A percentile compares a stretch with the other conserved stretches of the same genome.
These are phyloP conservation scores for Boletus patriciae DNA, from an alignment of 768 basidiomycete genomes.

Conservation along the genomic window DNA sequence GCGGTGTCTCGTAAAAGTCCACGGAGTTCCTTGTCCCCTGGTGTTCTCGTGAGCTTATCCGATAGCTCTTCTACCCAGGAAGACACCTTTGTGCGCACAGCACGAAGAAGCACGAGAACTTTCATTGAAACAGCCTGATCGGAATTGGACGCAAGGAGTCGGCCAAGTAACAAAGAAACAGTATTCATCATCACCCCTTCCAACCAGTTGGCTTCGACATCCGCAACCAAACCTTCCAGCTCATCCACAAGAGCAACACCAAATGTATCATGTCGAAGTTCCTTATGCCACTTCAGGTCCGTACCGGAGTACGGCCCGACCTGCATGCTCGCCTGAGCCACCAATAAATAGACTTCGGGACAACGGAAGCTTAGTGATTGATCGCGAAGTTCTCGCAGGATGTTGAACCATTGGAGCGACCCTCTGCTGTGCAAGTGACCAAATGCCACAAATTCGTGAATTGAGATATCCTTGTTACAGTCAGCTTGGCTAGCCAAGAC, in stretches of 20 bases:
- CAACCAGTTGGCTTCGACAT: slow-evolving; percentile 43
- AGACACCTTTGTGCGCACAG: slow-evolving; percentile 31
- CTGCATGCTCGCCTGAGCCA: slow-evolving; percentile 45
- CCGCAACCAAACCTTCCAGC: slow-evolving; percentile 30
- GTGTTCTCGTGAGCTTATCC: slow-evolving; percentile 14
- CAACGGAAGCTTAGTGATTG: slow-evolving; percentile 37
- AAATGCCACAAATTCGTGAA: slow-evolving; percentile 31
- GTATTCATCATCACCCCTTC: slow-evolving; percentile 31
- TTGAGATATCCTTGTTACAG: slow-evolving; percentile 38
- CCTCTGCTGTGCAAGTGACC: slow-evolving; percentile 40
- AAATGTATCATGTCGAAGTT: slow-evolving; percentile 20
- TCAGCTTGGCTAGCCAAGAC: slow-evolving; percentile 38
- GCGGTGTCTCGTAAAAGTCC: slow-evolving; percentile 17
- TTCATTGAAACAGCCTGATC: slow-evolving; percentile 10
- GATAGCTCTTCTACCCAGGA: slow-evolving; percentile 38
- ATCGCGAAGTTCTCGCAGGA: slow-evolving; percentile 42
- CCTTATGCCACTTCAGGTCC: slow-evolving; percentile 37
- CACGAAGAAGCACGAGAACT: slow-evolving; percentile 28
- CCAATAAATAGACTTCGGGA: slow-evolving; percentile 40
- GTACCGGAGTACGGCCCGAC: slow-evolving; percentile 27
- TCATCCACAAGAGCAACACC: slow-evolving; percentile 33
- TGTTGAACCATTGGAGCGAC: slow-evolving; percentile 50
- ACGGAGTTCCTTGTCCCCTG: background rate
- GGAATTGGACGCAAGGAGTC: slow-evolving; percentile 33
- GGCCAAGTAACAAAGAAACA: slow-evolving; percentile 33